phyloP scores from a whole-genome alignment of 2,329 filamentous ascomycete genomes.

The Colletotrichum sp. region DNA sequence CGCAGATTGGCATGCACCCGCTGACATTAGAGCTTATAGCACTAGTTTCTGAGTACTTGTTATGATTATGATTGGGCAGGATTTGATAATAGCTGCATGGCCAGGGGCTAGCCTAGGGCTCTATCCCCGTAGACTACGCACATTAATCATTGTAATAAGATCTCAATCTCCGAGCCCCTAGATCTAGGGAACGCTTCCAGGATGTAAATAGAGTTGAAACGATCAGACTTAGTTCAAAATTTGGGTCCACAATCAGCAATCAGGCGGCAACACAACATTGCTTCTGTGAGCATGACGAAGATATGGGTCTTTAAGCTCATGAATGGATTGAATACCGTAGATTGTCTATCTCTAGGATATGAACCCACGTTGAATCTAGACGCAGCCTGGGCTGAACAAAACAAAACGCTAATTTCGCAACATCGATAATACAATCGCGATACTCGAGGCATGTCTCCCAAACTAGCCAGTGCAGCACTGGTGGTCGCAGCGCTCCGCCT shows the following conservation, averaged over 20 bases:
- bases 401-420: not conserved
- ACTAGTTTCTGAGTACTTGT: rapidly evolving
- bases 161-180: not conserved
- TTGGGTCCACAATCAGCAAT: not conserved
- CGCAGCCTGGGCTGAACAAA: not conserved
- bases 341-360: not conserved
- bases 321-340: not conserved
- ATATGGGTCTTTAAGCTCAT: not conserved
- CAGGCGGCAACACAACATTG: rapidly evolving
- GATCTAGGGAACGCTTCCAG: not conserved
- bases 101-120: not conserved
- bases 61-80: not conserved
- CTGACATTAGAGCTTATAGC: not conserved
- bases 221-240: rapidly evolving
- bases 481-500: not conserved
- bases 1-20: not conserved
- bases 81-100: not conserved
- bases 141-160: not conserved
- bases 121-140: not conserved
- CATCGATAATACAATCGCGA: not conserved
- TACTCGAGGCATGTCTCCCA: not conserved
- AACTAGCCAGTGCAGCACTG: not conserved
- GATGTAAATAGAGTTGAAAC: not conserved
- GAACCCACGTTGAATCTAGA: not conserved
- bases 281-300: not conserved